A percentile compares a stretch with the other conserved stretches of the same genome.
Evolutionary conservation across 2,329 filamentous ascomycete species (phyloP).

Genomic region (Alternaria gaisen): DNA sequence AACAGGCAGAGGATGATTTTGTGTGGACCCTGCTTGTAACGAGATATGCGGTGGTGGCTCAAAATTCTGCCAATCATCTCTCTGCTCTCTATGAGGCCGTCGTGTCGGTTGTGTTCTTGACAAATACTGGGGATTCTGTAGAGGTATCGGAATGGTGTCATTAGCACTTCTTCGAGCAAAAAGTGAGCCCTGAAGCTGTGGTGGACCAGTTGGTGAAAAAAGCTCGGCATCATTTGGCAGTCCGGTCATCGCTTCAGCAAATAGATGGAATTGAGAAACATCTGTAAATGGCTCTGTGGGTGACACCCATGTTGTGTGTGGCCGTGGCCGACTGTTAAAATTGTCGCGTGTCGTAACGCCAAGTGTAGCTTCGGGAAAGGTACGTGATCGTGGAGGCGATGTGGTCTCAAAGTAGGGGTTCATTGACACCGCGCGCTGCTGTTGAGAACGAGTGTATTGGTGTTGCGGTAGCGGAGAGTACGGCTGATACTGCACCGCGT

Average conservation of each 20-base stretch:
- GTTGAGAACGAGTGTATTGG: constrained; percentile 8
- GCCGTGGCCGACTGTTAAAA: constrained; percentile 33
- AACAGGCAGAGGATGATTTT: constrained; percentile 17
- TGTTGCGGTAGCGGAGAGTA: constrained; percentile 18
- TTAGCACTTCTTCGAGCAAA: constrained; percentile 43
- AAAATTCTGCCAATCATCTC: constrained; percentile 40
- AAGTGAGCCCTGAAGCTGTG: constrained; percentile 45
- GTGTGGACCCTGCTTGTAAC: constrained; percentile 21
- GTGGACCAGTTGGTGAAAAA: constrained; percentile 42
- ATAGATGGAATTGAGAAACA: constrained; percentile 49
- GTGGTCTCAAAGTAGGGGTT: constrained; percentile 33
- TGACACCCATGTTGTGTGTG: constrained; percentile 45
- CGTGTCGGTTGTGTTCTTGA: constrained; percentile 19
- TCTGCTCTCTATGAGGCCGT: constrained; percentile 13
- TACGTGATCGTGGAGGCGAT: constrained; percentile 34
- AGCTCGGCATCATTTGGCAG: constrained; percentile 43
- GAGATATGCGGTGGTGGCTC: constrained; percentile 26
- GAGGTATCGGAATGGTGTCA: constrained; percentile 36
- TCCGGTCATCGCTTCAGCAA: constrained; percentile 51
- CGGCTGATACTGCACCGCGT: constrained; percentile 24
- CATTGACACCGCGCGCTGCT: constrained; percentile 27
- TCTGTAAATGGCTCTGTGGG: constrained; percentile 48
- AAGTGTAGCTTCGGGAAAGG: constrained; percentile 37
- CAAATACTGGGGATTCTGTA: constrained; percentile 26
- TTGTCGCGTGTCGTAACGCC: constrained; percentile 32